These are phyloP conservation scores for Talaromyces sp. DNA, from an alignment of 2,329 filamentous ascomycete species.

Conservation along the genomic window DNA sequence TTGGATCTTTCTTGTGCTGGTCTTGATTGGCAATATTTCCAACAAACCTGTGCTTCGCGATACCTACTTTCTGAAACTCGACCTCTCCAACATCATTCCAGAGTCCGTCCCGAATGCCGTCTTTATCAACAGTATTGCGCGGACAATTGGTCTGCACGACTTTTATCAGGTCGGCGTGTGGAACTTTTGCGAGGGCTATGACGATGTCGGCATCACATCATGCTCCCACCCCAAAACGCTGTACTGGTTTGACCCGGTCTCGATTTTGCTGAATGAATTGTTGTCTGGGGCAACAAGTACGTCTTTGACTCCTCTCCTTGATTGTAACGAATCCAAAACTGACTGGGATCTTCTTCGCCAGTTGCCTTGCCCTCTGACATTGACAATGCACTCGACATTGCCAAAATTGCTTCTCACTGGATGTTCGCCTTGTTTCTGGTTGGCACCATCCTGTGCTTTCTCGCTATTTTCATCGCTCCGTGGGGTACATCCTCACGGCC, in stretches of 20 bases:
- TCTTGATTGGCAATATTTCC: conserved; percentile 69
- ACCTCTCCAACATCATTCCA: conserved; percentile 76
- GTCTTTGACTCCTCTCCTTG: conserved; percentile 16
- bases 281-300: conserved; percentile 71
- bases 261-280: conserved; percentile 73
- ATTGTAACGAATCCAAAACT: background rate
- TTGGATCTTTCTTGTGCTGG: conserved; percentile 73
- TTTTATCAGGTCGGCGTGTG: conserved; percentile 92
- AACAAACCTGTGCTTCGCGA: conserved; percentile 56
- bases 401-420: conserved; percentile 67
- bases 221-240: conserved; percentile 66
- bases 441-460: conserved; percentile 61
- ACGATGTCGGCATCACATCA: conserved; percentile 59
- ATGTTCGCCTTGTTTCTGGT: conserved; percentile 88
- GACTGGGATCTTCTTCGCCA: conserved; percentile 18
- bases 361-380: conserved; percentile 73
- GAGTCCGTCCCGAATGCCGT: conserved; percentile 63
- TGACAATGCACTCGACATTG: conserved; percentile 65
- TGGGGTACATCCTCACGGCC: conserved; percentile 43
- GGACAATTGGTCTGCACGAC: conserved; percentile 80
- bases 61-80: conserved; percentile 79
- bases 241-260: conserved; percentile 89
- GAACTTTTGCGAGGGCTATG: conserved; percentile 86
- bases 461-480: conserved; percentile 62
- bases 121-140: conserved; percentile 81